A percentile compares a stretch with the other conserved stretches of the same genome.
Conservation (phyloP, 352 stramenopile species). For the Phytopythium sindhum region DNA sequence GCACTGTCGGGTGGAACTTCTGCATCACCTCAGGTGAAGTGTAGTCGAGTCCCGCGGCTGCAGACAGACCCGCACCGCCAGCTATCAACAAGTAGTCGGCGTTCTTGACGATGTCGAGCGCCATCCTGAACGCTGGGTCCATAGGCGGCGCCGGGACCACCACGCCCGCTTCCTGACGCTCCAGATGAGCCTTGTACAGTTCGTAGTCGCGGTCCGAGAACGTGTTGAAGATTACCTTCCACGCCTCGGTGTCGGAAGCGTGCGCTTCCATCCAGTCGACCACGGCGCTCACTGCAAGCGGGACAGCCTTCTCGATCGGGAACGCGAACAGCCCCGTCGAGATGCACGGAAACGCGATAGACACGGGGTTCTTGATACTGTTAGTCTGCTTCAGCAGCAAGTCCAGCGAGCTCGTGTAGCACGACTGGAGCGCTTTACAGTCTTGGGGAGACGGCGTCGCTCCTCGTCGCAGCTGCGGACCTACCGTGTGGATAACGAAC, state of each 20-base stretch:
- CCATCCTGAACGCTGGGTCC: slow-evolving; percentile 22
- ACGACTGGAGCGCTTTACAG: slow-evolving; percentile 29
- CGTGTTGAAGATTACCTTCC: slow-evolving; percentile 73
- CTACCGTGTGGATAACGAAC: slow-evolving; percentile 64
- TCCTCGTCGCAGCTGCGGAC: slow-evolving; percentile 43
- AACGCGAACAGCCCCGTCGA: slow-evolving; percentile 71
- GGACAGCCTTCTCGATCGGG: slow-evolving; percentile 44
- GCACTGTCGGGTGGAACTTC: slow-evolving; percentile 50
- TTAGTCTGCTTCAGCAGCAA: slow-evolving; percentile 26
- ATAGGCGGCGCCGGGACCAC: slow-evolving; percentile 20
- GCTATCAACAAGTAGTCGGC: slow-evolving; percentile 65
- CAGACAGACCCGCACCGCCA: slow-evolving; percentile 59
- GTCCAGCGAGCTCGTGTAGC: slow-evolving; percentile 52
- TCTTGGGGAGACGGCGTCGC: slow-evolving; percentile 19
- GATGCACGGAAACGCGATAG: slow-evolving; percentile 63
- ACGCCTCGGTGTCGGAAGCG: slow-evolving; percentile 20
- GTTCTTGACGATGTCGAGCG: slow-evolving; percentile 33
- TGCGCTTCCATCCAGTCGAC: slow-evolving; percentile 45
- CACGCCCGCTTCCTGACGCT: slow-evolving; percentile 9
- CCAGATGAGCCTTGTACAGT: slow-evolving; percentile 40
- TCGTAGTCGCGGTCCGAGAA: slow-evolving; percentile 57
- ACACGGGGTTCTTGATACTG: slow-evolving; percentile 13
- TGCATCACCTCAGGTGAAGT: slow-evolving; percentile 58
- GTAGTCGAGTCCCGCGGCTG: slow-evolving; percentile 70
- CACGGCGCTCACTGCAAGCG: slow-evolving; percentile 43